Evolutionary conservation across 1,284 basidiomycete species (phyloP).

Genomic region (Xanthoconium separans): DNA sequence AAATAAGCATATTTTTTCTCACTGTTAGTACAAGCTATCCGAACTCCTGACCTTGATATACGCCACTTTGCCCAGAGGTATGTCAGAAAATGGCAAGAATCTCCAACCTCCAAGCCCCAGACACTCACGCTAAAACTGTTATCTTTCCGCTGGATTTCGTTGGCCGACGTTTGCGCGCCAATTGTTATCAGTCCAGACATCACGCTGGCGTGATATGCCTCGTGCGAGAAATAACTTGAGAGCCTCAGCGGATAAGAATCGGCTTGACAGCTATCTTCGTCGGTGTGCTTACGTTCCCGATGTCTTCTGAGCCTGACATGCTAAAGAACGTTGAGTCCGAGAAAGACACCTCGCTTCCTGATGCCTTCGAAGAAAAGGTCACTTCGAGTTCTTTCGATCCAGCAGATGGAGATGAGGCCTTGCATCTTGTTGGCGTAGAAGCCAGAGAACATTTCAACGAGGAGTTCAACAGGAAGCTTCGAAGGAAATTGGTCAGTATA

Average conservation of each 20-base stretch:
- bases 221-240: conserved; percentile 6
- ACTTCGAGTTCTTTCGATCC: conserved; percentile 31
- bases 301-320: conserved; percentile 19
- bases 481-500: conserved; percentile 55
- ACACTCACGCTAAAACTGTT: conserved; percentile 14
- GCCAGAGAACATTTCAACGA: conserved; percentile 54
- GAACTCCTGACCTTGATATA: conserved; percentile 2
- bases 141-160: conserved; percentile 14
- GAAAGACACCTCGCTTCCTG: conserved; percentile 11
- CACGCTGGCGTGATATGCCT: background rate
- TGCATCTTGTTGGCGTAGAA: conserved; percentile 55
- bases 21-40: background rate
- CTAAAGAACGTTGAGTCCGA: conserved; percentile 13
- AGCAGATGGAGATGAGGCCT: conserved; percentile 54
- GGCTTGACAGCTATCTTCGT: background rate
- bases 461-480: conserved; percentile 55
- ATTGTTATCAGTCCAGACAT: conserved; percentile 14
- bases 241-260: conserved; percentile 14
- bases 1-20: conserved; percentile 13
- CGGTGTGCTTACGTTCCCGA: conserved; percentile 4
- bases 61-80: conserved; percentile 4
- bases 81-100: conserved; percentile 13
- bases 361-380: conserved; percentile 17
- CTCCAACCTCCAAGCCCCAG: conserved; percentile 7
- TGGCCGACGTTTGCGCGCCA: background rate